Percentiles rank a stretch among this genome's conserved stretches.
Evolutionary conservation across 768 basidiomycete species (phyloP).

Genomic region (Mycena leptocephala): DNA sequence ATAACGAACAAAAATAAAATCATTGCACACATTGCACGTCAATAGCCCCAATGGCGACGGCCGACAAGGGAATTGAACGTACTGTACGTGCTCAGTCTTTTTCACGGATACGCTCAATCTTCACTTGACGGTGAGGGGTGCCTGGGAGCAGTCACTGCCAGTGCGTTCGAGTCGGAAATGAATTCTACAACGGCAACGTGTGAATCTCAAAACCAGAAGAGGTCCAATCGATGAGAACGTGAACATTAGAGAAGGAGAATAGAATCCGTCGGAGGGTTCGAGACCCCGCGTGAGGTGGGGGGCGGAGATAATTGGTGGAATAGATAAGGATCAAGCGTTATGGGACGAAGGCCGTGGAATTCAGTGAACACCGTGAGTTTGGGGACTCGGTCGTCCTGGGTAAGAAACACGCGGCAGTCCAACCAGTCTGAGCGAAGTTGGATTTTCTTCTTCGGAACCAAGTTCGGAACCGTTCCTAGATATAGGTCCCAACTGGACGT

Average conservation of each 20-base stretch:
- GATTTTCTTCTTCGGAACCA: not conserved
- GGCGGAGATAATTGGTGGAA: not conserved
- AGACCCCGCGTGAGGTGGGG: not conserved
- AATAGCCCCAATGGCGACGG: not conserved
- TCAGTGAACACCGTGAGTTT: not conserved
- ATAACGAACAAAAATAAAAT: constrained; percentile 16
- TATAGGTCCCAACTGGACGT: no score
- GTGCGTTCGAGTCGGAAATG: not conserved
- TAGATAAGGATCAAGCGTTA: not conserved
- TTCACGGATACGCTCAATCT: not conserved
- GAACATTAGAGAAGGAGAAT: not conserved
- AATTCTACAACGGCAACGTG: not conserved
- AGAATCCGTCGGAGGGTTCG: not conserved
- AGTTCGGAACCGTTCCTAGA: no score
- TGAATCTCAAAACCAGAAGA: not conserved
- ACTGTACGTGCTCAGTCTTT: no score
- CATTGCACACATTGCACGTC: no score
- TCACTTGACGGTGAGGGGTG: not conserved
- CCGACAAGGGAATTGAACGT: no score
- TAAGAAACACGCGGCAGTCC: not conserved
- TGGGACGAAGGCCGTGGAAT: not conserved
- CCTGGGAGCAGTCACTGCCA: no score
- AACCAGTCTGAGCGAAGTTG: not conserved
- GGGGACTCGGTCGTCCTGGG: not conserved
- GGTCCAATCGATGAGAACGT: not conserved